Conservation (phyloP, 108 stramenopile species). For the Fragilaria radians region DNA sequence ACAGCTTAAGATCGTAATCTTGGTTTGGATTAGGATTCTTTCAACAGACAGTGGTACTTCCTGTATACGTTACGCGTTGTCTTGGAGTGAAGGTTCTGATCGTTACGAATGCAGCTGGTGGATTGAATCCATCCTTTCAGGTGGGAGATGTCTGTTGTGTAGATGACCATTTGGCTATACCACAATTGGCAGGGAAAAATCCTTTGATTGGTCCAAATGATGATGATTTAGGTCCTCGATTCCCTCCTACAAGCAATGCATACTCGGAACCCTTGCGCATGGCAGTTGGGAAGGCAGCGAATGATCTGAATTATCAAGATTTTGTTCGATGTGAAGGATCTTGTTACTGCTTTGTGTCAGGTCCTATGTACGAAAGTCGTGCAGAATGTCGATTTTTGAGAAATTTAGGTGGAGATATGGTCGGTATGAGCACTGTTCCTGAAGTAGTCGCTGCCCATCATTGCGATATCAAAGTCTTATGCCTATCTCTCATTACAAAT, state of each 20-base stretch:
- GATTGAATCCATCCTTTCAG: conserved; percentile 58
- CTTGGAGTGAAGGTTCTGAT: conserved; percentile 72
- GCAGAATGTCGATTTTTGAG: conserved; percentile 76
- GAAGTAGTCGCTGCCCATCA: conserved; percentile 90
- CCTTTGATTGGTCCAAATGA: conserved; percentile 86
- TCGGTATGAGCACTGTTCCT: conserved; percentile 88
- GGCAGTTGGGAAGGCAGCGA: conserved; percentile 45
- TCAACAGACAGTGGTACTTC: conserved; percentile 77
- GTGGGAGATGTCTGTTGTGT: conserved; percentile 89
- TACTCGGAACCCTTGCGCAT: conserved; percentile 46
- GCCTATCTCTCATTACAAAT: conserved; percentile 84
- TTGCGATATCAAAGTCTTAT: conserved; percentile 80
- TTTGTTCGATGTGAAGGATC: conserved; percentile 62
- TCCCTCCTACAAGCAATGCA: conserved; percentile 77
- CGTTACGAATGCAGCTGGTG: conserved; percentile 91
- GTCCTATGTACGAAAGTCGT: conserved; percentile 89
- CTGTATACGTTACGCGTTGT: conserved; percentile 78
- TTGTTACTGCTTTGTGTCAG: conserved; percentile 85
- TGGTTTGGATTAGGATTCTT: too few species aligned
- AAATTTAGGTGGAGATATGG: conserved; percentile 59
- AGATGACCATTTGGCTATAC: conserved; percentile 83
- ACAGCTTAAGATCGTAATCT: too few species aligned
- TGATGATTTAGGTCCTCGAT: conserved; percentile 81
- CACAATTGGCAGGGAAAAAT: conserved; percentile 81
- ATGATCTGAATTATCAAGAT: conserved; percentile 35